A percentile compares a stretch with the other conserved stretches of the same genome.
phyloP scores from a whole-genome alignment of 1,284 basidiomycete genomes.

The Irpex sp. region DNA sequence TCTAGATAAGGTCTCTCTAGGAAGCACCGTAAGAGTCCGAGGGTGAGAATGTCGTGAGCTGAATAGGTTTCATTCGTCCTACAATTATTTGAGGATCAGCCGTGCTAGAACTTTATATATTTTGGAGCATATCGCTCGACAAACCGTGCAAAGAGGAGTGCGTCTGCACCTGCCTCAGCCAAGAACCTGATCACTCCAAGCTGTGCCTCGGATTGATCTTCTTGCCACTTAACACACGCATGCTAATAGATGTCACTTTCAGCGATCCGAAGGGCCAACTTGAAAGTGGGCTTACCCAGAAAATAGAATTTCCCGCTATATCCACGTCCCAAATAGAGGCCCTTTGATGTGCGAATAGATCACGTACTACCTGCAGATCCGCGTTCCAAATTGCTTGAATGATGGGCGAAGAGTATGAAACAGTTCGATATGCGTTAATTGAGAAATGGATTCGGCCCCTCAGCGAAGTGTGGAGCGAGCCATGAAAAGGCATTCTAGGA shows the following conservation, averaged over 20 bases:
- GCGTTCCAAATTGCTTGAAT: background rate
- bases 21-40: background rate
- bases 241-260: too few species aligned
- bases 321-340: background rate
- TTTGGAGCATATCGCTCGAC: background rate
- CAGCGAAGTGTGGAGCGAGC: too few species aligned
- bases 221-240: background rate
- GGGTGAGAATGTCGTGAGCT: background rate
- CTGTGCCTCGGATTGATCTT: background rate
- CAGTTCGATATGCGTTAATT: background rate
- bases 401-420: too few species aligned
- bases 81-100: background rate
- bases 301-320: background rate
- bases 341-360: background rate
- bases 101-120: background rate
- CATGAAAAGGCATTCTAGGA: background rate
- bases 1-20: background rate
- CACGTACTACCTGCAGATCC: background rate
- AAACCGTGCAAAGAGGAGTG: background rate
- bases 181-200: background rate
- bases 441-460: too few species aligned
- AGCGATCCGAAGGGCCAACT: too few species aligned
- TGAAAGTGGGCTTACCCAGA: background rate
- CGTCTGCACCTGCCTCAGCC: background rate
- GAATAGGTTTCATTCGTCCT: background rate